A percentile compares a stretch with the other conserved stretches of the same genome.
Conservation (phyloP, 2,329 filamentous ascomycete species). For the Mycosphaerella sp. region DNA sequence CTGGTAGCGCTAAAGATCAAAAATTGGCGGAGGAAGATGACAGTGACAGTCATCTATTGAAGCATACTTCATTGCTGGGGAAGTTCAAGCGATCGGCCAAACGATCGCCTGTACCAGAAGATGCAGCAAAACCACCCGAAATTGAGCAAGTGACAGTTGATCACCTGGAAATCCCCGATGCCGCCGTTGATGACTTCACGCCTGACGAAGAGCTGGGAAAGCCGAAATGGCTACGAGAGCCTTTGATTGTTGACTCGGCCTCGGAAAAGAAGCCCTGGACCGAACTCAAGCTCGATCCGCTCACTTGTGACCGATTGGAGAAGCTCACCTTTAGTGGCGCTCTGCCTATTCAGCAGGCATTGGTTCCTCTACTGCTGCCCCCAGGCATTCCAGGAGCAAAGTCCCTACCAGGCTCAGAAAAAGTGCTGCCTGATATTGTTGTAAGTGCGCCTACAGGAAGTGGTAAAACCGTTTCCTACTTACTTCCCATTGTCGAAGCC, state of each 20-base stretch:
- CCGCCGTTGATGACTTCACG: constrained; percentile 42
- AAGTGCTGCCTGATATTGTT: constrained; percentile 61
- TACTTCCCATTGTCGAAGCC: constrained; percentile 75
- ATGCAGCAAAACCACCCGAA: constrained; percentile 23
- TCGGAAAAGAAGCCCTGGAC: constrained; percentile 1
- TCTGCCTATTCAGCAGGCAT: constrained; percentile 71
- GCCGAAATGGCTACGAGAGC: constrained; percentile 72
- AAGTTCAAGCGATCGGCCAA: constrained; percentile 41
- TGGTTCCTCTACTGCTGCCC: constrained; percentile 71
- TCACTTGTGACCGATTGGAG: constrained; percentile 49
- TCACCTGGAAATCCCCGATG: constrained; percentile 50
- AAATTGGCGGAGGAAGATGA: constrained; percentile 29
- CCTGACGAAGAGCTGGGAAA: constrained; percentile 65
- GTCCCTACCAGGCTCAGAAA: constrained; percentile 26
- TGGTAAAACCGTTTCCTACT: constrained; percentile 89
- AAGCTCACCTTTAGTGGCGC: constrained; percentile 65
- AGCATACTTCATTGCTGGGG: constrained; percentile 36
- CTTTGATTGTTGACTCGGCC: constrained; percentile 35
- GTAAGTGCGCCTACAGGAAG: constrained; percentile 92
- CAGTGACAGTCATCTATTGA: constrained; percentile 28
- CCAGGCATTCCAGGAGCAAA: constrained; percentile 41
- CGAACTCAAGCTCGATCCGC: constrained; percentile 1
- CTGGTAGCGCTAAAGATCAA: constrained; percentile 30
- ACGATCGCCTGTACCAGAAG: constrained; percentile 13
- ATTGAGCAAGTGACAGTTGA: constrained; percentile 40